Percentiles rank a stretch among this genome's conserved stretches.
Conservation (phyloP, 768 basidiomycete genomes). For the Suillus variegatus region DNA sequence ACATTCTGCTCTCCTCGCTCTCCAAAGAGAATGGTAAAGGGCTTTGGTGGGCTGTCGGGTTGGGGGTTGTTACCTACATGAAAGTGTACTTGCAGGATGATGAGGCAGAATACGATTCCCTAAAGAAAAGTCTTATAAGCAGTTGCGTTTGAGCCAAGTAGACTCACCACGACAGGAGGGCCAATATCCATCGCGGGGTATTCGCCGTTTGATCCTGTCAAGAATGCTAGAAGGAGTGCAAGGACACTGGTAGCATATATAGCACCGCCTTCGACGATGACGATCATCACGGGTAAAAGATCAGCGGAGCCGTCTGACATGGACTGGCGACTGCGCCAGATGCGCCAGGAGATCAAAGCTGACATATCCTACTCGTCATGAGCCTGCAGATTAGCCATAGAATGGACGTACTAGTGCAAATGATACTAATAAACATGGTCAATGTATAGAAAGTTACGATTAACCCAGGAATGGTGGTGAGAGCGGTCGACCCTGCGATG, state of each 20-base stretch:
- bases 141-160: neutral
- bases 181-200: neutral
- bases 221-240: neutral
- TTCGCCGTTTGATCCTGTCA: neutral
- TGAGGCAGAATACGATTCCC: neutral
- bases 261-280: neutral
- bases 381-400: neutral
- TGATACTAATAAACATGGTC: neutral
- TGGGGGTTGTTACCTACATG: neutral
- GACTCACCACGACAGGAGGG: neutral
- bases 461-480: neutral
- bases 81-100: conserved; percentile 1
- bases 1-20: too few relatives aligned
- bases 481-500: neutral
- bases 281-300: neutral
- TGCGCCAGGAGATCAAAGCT: neutral
- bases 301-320: neutral
- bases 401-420: neutral
- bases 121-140: neutral
- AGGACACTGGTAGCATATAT: neutral
- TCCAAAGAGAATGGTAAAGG: too few relatives aligned
- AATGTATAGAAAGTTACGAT: neutral
- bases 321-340: neutral
- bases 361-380: neutral
- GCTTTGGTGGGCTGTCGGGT: too few relatives aligned